These are phyloP conservation scores for Metarhizium brunneum DNA, from an alignment of 2,329 filamentous ascomycete species.

Conservation along the genomic window DNA sequence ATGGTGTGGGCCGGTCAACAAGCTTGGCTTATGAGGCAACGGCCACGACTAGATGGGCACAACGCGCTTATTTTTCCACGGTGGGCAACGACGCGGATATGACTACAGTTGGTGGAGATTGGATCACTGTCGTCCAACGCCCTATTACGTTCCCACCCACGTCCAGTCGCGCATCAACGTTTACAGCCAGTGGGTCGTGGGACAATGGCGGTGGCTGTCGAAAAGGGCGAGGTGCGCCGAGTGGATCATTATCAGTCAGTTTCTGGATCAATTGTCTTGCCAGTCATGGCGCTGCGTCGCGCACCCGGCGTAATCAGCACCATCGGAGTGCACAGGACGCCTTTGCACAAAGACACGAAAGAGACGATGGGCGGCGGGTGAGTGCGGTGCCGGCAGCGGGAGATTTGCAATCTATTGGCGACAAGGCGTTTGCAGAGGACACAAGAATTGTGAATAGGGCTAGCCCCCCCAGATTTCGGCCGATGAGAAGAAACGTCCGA, in stretches of 20 bases:
- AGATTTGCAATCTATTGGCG: background rate
- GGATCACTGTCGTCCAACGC: constrained; percentile 3
- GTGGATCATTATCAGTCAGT: constrained; percentile 5
- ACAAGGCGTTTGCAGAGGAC: background rate
- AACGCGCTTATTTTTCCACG: constrained; percentile 7
- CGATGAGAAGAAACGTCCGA: background rate
- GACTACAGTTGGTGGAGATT: constrained; percentile 12
- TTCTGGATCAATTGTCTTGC: constrained; percentile 4
- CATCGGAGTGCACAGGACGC: background rate
- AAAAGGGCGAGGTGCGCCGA: constrained; percentile 6
- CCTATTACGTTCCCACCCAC: background rate
- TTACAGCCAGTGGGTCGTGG: constrained; percentile 9
- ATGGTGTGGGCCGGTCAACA: background rate
- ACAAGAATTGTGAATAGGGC: background rate
- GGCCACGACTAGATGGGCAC: background rate
- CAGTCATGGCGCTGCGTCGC: constrained; percentile 2
- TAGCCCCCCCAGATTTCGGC: background rate
- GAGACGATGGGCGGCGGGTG: background rate
- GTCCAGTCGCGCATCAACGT: constrained; percentile 10
- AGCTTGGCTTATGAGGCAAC: background rate
- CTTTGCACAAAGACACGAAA: background rate
- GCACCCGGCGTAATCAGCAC: background rate
- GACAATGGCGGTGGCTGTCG: constrained; percentile 9
- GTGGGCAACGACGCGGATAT: constrained; percentile 3
- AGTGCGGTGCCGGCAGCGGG: background rate